Evolutionary conservation across 73 alveolate species (phyloP).

Genomic region (Tetrahymena thermophila): DNA sequence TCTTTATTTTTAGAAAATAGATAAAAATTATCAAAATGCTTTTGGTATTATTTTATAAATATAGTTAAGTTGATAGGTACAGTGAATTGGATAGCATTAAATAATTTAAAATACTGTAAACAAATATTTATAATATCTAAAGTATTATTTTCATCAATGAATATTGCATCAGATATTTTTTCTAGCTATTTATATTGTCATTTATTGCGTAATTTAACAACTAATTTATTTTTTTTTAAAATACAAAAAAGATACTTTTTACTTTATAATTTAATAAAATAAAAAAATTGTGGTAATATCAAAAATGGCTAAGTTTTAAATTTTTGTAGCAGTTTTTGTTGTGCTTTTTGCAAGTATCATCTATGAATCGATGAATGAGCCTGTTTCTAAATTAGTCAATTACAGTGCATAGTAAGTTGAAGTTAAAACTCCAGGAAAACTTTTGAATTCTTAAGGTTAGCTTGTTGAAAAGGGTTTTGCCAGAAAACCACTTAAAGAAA

Average conservation of each 20-base stretch:
- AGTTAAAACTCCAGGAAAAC: background rate
- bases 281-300: background rate
- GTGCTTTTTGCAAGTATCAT: background rate
- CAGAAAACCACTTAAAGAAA: background rate
- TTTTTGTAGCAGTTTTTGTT: background rate
- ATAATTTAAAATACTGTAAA: background rate
- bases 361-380: background rate
- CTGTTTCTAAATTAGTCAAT: background rate
- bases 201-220: background rate
- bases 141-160: background rate
- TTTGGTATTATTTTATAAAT: no score
- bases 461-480: background rate
- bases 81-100: background rate
- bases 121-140: background rate
- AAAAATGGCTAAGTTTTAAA: background rate
- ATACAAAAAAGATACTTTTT: background rate
- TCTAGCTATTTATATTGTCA: background rate
- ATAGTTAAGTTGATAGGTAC: background rate
- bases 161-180: background rate
- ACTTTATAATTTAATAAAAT: background rate
- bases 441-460: background rate
- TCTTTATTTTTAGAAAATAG: background rate
- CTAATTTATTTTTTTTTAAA: background rate
- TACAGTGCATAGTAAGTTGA: background rate
- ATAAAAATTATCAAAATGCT: no score